Percentiles rank a stretch among this genome's conserved stretches.
Conservation (phyloP, 176 grass and related monocot species). For the Zea mays region DNA sequence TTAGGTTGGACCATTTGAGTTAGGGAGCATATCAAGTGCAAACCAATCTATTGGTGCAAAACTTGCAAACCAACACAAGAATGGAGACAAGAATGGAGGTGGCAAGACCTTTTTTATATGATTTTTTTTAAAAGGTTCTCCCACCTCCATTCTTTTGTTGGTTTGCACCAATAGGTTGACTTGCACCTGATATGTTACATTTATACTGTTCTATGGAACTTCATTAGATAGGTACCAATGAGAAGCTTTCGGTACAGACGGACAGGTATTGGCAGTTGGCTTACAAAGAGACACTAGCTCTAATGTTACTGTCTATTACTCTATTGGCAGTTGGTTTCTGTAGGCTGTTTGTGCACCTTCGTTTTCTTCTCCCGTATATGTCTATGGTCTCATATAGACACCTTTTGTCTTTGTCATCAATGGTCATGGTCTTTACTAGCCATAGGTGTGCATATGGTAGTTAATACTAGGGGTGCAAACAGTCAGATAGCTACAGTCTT, state of each 20-base stretch:
- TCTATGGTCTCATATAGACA: neutral
- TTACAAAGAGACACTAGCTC: conserved; percentile 3
- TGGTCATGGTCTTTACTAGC: neutral
- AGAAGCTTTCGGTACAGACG: neutral
- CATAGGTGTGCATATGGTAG: neutral
- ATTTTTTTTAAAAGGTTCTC: too few species aligned
- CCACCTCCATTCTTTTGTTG: too few species aligned
- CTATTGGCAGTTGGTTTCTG: neutral
- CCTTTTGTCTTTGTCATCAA: neutral
- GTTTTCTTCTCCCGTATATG: neutral
- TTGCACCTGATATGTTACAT: too few species aligned
- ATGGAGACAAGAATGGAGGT: too few species aligned
- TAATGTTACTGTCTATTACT: neutral
- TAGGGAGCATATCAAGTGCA: too few species aligned
- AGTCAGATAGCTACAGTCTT: neutral
- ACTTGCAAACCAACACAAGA: too few species aligned
- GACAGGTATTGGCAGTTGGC: neutral
- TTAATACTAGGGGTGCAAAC: neutral
- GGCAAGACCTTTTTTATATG: too few species aligned
- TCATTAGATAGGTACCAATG: neutral
- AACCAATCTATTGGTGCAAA: too few species aligned
- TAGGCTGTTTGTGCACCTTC: neutral
- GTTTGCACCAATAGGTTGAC: too few species aligned
- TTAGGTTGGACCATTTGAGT: neutral
- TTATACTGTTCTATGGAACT: neutral